Evolutionary conservation across 768 basidiomycete species (phyloP).

Genomic region (Scleroderma citrinum): DNA sequence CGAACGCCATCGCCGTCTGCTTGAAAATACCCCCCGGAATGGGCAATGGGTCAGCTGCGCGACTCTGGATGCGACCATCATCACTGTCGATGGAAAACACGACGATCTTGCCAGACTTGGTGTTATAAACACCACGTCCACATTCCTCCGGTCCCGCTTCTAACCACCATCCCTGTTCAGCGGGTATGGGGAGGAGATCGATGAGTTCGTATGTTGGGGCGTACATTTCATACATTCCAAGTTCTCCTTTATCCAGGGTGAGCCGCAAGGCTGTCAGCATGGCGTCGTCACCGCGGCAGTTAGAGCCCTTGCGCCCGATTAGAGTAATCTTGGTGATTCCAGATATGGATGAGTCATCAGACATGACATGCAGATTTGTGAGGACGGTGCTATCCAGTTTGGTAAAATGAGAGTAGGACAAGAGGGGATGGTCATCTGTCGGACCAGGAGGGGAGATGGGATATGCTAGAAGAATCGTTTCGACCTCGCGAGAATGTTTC

Average conservation of each 20-base stretch:
- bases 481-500: background rate
- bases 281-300: background rate
- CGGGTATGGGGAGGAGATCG: background rate
- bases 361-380: background rate
- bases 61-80: background rate
- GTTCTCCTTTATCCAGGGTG: background rate
- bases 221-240: background rate
- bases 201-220: too few species aligned
- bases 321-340: background rate
- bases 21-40: background rate
- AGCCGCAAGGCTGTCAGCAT: background rate
- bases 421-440: background rate
- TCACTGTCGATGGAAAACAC: slow-evolving; percentile 1
- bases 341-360: background rate
- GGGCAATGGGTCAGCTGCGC: background rate
- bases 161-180: background rate
- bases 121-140: slow-evolving; percentile 1
- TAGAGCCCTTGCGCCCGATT: background rate
- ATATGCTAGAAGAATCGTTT: slow-evolving; percentile 1
- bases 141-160: slow-evolving; percentile 5
- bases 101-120: background rate
- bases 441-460: background rate
- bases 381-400: background rate
- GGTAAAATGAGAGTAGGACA: background rate
- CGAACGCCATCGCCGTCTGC: background rate